phyloP scores from a whole-genome alignment of 768 basidiomycete genomes.

The Myochromella boudieri region DNA sequence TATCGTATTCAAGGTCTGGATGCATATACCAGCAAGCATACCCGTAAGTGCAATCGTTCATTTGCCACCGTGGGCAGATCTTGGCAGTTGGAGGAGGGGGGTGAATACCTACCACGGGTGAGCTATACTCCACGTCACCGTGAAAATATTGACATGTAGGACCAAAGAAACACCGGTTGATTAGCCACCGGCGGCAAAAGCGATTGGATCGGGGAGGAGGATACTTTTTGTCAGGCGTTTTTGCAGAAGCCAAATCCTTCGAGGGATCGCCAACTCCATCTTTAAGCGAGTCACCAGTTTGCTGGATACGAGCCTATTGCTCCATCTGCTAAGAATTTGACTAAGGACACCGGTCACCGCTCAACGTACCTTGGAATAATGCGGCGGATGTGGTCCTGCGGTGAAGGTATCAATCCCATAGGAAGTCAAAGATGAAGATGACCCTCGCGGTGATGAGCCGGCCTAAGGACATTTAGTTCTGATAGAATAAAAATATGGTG shows the following conservation, averaged over 20 bases:
- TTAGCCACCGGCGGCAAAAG: constrained; percentile 15
- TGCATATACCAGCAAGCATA: constrained; percentile 14
- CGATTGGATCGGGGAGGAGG: constrained; percentile 8
- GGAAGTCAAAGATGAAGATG: too few species aligned
- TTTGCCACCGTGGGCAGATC: constrained; percentile 5
- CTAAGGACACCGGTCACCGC: too few species aligned
- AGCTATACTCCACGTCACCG: constrained; percentile 16
- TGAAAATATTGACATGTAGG: constrained; percentile 13
- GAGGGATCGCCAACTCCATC: too few species aligned
- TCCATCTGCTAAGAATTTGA: too few species aligned
- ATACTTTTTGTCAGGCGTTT: background rate
- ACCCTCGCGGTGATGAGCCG: background rate
- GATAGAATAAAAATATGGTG: background rate
- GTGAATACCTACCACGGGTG: constrained; percentile 16
- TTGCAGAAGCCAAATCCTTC: background rate
- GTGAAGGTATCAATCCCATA: too few species aligned
- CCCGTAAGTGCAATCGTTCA: constrained; percentile 4
- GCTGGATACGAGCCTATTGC: too few species aligned
- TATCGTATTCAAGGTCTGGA: constrained; percentile 14
- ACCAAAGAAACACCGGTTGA: constrained; percentile 13
- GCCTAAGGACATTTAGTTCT: constrained; percentile 5
- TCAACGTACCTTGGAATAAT: too few species aligned
- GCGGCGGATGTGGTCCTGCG: too few species aligned
- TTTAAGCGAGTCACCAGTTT: too few species aligned
- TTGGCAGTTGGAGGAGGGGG: constrained; percentile 13